These are phyloP conservation scores for Aaosphaeria arxii DNA, from an alignment of 2,329 filamentous ascomycete species.

Conservation along the genomic window DNA sequence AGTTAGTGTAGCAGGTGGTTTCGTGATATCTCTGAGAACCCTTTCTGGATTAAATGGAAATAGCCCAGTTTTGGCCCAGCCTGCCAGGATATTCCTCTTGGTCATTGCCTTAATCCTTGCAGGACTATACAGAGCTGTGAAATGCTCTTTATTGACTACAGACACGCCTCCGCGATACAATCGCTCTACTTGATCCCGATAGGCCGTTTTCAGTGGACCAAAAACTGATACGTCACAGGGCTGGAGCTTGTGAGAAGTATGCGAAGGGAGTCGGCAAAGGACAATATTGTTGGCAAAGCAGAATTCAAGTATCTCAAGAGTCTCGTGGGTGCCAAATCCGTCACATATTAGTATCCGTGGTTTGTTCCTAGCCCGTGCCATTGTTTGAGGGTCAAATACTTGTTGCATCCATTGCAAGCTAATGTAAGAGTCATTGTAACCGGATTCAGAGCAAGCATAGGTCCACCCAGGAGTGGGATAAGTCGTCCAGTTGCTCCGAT, in stretches of 20 bases:
- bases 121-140: slow-evolving; percentile 6
- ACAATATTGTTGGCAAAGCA: not conserved
- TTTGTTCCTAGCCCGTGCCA: slow-evolving; percentile 15
- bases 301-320: not conserved
- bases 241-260: slow-evolving; percentile 1
- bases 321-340: slow-evolving; percentile 12
- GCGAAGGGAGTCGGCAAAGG: not conserved
- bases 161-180: slow-evolving; percentile 13
- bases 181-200: slow-evolving; percentile 7
- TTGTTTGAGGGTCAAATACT: slow-evolving; percentile 34
- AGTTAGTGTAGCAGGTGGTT: slow-evolving; percentile 2
- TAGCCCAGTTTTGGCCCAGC: slow-evolving; percentile 15
- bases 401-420: slow-evolving; percentile 32
- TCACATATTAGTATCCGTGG: slow-evolving; percentile 31
- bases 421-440: slow-evolving; percentile 24
- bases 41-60: slow-evolving; percentile 22
- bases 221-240: not conserved
- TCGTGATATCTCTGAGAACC: slow-evolving; percentile 19
- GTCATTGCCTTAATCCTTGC: slow-evolving; percentile 12
- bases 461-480: slow-evolving; percentile 11
- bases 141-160: slow-evolving; percentile 18
- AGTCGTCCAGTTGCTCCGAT: slow-evolving; percentile 10
- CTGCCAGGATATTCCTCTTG: slow-evolving; percentile 21
- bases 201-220: not conserved
- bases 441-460: slow-evolving; percentile 4